phyloP scores from a whole-genome alignment of 176 grass and related monocot species.

The Zoysia pacifica region DNA sequence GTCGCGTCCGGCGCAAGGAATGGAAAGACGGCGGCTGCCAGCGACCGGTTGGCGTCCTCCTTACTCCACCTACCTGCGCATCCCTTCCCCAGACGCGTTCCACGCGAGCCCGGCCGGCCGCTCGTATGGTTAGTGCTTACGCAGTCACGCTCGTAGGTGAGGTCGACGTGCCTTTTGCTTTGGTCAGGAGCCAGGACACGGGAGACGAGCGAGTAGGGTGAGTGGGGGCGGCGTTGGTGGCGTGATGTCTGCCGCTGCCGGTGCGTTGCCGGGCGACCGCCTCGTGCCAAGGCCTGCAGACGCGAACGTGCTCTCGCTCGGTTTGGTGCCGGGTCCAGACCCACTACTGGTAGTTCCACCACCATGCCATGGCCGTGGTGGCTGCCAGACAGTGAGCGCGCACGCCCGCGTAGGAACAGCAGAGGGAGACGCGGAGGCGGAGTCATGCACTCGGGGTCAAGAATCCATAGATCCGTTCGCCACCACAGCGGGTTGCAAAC shows the following conservation, averaged over 20 bases:
- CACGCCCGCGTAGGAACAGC: constrained; percentile 20
- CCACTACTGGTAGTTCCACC: no score
- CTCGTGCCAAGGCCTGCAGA: constrained; percentile 9
- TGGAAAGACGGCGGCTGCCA: neutral
- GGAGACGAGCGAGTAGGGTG: neutral
- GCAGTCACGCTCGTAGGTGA: no score
- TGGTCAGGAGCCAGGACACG: neutral
- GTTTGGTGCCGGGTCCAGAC: constrained; percentile 3
- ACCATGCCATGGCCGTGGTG: neutral
- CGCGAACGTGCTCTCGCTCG: neutral
- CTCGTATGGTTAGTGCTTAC: no score
- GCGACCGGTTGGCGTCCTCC: neutral
- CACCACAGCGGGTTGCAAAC: constrained; percentile 16
- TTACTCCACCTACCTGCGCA: neutral
- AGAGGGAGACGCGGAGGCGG: neutral
- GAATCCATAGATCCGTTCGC: constrained; percentile 26
- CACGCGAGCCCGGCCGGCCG: no score
- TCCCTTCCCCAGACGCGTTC: neutral
- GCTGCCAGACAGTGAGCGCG: neutral
- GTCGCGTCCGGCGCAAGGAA: constrained; percentile 30
- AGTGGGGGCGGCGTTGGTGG: neutral
- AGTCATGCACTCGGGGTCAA: neutral
- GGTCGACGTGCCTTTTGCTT: neutral
- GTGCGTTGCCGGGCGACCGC: constrained; percentile 2
- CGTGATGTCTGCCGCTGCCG: neutral